Conservation (phyloP, 2,329 filamentous ascomycete genomes). For the Fusarium nodosum region DNA sequence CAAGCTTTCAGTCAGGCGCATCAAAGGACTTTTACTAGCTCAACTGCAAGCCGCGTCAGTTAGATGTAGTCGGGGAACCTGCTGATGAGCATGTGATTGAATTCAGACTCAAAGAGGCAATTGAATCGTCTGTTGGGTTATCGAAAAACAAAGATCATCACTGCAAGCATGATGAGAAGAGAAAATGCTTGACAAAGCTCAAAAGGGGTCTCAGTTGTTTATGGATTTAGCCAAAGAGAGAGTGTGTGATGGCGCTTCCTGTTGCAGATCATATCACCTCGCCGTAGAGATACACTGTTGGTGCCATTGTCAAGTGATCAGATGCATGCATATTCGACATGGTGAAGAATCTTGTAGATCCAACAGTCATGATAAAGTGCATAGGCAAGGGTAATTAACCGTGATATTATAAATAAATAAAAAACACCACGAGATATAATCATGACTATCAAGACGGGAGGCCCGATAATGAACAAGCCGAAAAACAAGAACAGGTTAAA, state of each 20-base stretch:
- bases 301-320: constrained; percentile 18
- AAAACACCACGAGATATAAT: constrained; percentile 38
- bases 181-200: constrained; percentile 9
- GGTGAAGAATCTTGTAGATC: constrained; percentile 22
- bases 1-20: constrained; percentile 5
- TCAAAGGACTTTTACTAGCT: not conserved
- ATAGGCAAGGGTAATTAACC: constrained; percentile 18
- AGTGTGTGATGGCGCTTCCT: constrained; percentile 35
- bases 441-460: constrained; percentile 15
- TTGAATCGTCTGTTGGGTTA: constrained; percentile 1
- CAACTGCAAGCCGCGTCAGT: constrained; percentile 23
- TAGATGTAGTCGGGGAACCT: constrained; percentile 11
- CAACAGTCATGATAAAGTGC: not conserved
- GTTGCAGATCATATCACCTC: constrained; percentile 31
- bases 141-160: not conserved
- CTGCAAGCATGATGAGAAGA: constrained; percentile 11
- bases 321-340: constrained; percentile 23
- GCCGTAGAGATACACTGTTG: constrained; percentile 5
- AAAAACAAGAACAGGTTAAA: constrained; percentile 23
- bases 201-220: constrained; percentile 7
- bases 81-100: constrained; percentile 27
- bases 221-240: constrained; percentile 21
- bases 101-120: constrained; percentile 8
- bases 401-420: constrained; percentile 11
- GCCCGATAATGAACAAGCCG: constrained; percentile 14